phyloP scores from a whole-genome alignment of 768 basidiomycete species.

The Amanita thiersii region DNA sequence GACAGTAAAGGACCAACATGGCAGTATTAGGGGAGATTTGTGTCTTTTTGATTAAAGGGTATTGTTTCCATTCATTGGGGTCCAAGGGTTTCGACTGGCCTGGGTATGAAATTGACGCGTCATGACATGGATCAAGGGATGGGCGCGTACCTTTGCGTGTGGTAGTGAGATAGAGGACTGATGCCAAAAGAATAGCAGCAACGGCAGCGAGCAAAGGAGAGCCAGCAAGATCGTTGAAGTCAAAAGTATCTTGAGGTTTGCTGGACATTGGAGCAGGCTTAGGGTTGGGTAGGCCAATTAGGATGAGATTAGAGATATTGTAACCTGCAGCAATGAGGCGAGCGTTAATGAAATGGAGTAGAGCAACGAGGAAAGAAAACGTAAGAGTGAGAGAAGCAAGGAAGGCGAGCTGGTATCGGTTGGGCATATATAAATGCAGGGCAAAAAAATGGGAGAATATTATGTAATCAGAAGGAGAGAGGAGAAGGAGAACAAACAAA shows the following conservation, averaged over 20 bases:
- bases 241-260: too few species aligned
- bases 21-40: slow-evolving; percentile 93
- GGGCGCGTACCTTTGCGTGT: slow-evolving; percentile 19
- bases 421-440: slow-evolving; percentile 37
- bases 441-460: slow-evolving; percentile 5
- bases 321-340: slow-evolving; percentile 47
- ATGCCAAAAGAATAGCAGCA: slow-evolving; percentile 38
- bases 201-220: slow-evolving; percentile 46
- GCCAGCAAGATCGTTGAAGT: slow-evolving; percentile 27
- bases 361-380: slow-evolving; percentile 37
- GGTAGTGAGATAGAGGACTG: slow-evolving; percentile 42
- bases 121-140: slow-evolving; percentile 9
- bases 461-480: neutral
- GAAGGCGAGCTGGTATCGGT: slow-evolving; percentile 48
- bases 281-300: slow-evolving; percentile 48
- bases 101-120: slow-evolving; percentile 19
- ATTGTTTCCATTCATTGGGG: slow-evolving; percentile 73
- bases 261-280: slow-evolving; percentile 25
- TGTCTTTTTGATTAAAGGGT: slow-evolving; percentile 74
- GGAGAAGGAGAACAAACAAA: neutral
- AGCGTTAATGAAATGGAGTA: slow-evolving; percentile 30
- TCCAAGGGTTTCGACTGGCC: slow-evolving; percentile 62
- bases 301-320: slow-evolving; percentile 51
- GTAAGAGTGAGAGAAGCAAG: slow-evolving; percentile 41
- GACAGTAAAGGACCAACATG: slow-evolving; percentile 40